Evolutionary conservation across 192 early-diverging fungal genomes (phyloP).

Genomic region (Gryganskiella cystojenkinii): DNA sequence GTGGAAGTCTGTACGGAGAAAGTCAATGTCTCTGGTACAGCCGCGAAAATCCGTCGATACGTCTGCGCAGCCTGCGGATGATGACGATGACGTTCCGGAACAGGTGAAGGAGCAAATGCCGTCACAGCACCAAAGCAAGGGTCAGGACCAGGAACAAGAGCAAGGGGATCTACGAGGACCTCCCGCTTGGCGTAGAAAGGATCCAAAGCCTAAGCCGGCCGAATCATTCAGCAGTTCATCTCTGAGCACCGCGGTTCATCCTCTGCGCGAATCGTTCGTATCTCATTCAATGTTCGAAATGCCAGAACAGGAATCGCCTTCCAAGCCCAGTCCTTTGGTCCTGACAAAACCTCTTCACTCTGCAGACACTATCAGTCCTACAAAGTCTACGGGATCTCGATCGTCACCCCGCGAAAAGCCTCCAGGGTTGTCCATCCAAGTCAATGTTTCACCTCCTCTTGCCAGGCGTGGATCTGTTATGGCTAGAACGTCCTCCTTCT

Average conservation of each 20-base stretch:
- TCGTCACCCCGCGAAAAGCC: slow-evolving; percentile 42
- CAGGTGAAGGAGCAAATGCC: background rate
- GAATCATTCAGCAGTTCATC: background rate
- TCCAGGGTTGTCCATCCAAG: slow-evolving; percentile 43
- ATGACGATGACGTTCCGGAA: background rate
- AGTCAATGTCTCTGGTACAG: slow-evolving; percentile 45
- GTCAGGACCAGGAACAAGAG: slow-evolving; percentile 3
- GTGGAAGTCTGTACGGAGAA: slow-evolving; percentile 52
- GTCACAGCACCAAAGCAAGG: background rate
- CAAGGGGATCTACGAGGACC: background rate
- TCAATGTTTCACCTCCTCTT: slow-evolving; percentile 35
- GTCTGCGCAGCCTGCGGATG: background rate
- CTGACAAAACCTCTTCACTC: slow-evolving; percentile 35
- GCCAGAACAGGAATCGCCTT: slow-evolving; percentile 12
- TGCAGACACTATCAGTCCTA: slow-evolving; percentile 22
- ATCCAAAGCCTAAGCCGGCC: slow-evolving; percentile 2
- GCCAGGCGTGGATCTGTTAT: slow-evolving; percentile 43
- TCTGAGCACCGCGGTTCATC: background rate
- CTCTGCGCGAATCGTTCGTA: slow-evolving; percentile 7
- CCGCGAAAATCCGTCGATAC: slow-evolving; percentile 23
- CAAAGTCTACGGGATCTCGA: slow-evolving; percentile 18
- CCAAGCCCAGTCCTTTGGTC: slow-evolving; percentile 18
- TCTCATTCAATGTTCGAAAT: slow-evolving; percentile 47
- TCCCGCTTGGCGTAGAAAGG: no score
- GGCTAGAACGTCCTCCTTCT: slow-evolving; percentile 43